A percentile compares a stretch with the other conserved stretches of the same genome.
Evolutionary conservation across 352 stramenopile genomes (phyloP).

Genomic region (Pythium rishiriense): DNA sequence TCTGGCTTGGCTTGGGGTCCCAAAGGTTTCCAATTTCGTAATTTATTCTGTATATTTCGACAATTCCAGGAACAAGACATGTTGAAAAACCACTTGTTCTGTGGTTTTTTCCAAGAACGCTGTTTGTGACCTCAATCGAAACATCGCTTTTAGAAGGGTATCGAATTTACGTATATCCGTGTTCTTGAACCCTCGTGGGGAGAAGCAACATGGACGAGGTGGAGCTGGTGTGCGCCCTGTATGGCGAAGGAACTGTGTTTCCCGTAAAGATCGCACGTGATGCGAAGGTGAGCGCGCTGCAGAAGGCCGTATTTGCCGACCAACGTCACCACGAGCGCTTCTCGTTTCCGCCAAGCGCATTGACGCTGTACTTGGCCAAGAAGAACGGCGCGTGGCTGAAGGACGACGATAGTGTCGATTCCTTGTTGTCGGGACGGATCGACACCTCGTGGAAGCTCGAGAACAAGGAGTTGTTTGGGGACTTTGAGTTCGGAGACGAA

Average conservation of each 20-base stretch:
- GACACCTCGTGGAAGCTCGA: background rate
- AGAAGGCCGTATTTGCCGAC: background rate
- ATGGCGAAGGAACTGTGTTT: conserved; percentile 1
- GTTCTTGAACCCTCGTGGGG: no score
- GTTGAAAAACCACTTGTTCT: no score
- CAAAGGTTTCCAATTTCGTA: background rate
- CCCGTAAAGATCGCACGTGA: background rate
- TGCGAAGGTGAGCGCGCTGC: background rate
- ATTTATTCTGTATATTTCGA: background rate
- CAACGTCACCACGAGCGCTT: conserved; percentile 1
- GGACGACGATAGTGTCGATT: background rate
- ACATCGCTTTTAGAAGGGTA: no score
- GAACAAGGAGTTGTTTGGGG: background rate
- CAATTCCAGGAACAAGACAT: background rate
- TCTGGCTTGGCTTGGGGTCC: background rate
- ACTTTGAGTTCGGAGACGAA: background rate
- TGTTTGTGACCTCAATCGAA: no score
- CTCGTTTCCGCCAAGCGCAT: conserved; percentile 3
- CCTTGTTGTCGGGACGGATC: background rate
- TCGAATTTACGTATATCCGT: no score
- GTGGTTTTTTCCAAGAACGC: no score
- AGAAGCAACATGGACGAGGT: background rate
- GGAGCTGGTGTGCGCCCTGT: background rate
- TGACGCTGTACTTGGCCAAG: conserved; percentile 2
- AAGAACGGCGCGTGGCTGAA: background rate